Base-by-base conservation (phyloP, 2,329 filamentous ascomycete species). In the Paracorniculantispora psalliotae region DNA sequence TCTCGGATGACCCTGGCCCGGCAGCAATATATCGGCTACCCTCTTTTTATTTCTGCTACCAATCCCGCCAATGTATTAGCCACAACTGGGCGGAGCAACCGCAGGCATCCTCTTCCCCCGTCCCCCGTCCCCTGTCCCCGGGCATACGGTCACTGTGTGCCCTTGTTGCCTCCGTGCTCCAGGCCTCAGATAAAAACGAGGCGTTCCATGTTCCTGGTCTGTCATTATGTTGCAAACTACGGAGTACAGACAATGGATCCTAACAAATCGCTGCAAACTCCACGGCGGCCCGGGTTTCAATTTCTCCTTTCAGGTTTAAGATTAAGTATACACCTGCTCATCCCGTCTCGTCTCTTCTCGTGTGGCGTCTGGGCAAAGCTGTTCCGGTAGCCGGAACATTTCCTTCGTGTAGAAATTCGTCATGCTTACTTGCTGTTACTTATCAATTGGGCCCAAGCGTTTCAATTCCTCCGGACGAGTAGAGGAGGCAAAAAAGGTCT, bases 71-170 rank as follows among this genome's bases (percentile, higher is more conserved):
- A 49, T 57, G 44, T 57, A 30, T 41, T 57, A 57, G 54, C 54
- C 54, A 57, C 54, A 57, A 57, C 44, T 57, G 54, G 54, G 52
- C 52, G 26, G 28, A 47, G 52, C 52, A 37, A 47, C 44, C 37
- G 21, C 28, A 25, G 26, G 4, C 8, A 28, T 56, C 53, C 17
- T n/a, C 17, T 5, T 17, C 17, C 37, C 37, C 8, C 8, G 37
- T 41, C 17, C 12, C 37, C 37, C 21, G n/a, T 21, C 21, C 19
- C 39, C 52, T 43, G 10, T 21, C n/a, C 13, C 21, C 35, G n/a
- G n/a, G 19, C 25, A 44, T 37, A 54, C n/a, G 26, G 12, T n/a
- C n/a, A 43, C 10, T 39, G 17, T 37, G 47, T 47, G 13, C 30
- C 30, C 43, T 39, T 19, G 30, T 47, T 30, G 30, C 21, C 23